Evolutionary conservation across 2,329 filamentous ascomycete genomes (phyloP).

Genomic region (Albophoma yamanashiensis): DNA sequence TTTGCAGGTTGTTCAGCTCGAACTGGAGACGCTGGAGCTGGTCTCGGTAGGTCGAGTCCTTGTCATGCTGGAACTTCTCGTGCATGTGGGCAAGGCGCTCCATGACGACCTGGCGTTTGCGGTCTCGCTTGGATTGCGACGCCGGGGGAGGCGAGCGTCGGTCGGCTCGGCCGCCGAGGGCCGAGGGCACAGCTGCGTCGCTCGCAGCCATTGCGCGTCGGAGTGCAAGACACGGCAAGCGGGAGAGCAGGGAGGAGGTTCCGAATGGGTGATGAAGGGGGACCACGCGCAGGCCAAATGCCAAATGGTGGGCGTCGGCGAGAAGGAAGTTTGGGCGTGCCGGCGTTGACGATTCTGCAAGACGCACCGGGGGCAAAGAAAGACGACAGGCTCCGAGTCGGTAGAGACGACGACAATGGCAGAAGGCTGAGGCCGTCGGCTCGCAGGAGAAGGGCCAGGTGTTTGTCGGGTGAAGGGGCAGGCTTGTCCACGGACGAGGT

Average conservation of each 20-base stretch:
- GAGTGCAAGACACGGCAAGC: background rate
- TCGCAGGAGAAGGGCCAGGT: background rate
- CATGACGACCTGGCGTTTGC: conserved; percentile 71
- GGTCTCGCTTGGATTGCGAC: conserved; percentile 75
- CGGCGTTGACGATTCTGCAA: background rate
- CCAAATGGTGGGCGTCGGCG: background rate
- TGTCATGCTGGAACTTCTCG: conserved; percentile 67
- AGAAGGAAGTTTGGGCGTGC: background rate
- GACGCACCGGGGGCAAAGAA: background rate
- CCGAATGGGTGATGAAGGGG: background rate
- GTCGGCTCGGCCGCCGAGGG: conserved; percentile 21
- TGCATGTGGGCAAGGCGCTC: conserved; percentile 70
- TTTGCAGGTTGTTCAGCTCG: conserved; percentile 76
- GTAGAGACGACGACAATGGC: background rate
- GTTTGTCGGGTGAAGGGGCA: background rate
- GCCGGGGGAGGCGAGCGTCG: conserved; percentile 24
- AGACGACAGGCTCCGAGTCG: background rate
- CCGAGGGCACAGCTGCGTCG: conserved; percentile 21
- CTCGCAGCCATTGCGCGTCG: conserved; percentile 25
- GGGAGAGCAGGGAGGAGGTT: background rate
- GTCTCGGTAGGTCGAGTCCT: conserved; percentile 76
- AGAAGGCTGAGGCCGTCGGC: background rate
- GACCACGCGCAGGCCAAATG: background rate
- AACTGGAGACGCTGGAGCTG: conserved; percentile 87
- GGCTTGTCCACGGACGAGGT: background rate